Percentiles rank a stretch among this genome's conserved stretches.
Evolutionary conservation across 2,329 filamentous ascomycete species (phyloP).

Genomic region (Neocucurbitaria cava): DNA sequence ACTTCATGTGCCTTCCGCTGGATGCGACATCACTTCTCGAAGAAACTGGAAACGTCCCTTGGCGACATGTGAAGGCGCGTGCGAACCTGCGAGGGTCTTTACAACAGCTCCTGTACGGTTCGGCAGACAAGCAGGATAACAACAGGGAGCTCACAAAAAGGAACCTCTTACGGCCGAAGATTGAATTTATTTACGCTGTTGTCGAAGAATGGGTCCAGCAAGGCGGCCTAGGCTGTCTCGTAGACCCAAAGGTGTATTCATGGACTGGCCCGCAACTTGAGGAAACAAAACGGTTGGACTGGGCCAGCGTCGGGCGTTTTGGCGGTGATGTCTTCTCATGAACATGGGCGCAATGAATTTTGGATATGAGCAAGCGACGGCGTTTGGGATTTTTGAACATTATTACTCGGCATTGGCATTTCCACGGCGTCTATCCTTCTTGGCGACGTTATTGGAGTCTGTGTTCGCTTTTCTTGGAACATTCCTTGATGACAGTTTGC

Average conservation of each 20-base stretch:
- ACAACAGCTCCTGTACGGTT: constrained; percentile 73
- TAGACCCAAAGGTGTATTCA: constrained; percentile 44
- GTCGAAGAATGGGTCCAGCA: constrained; percentile 75
- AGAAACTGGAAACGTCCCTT: constrained; percentile 65
- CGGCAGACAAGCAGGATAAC: constrained; percentile 57
- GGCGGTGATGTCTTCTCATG: constrained; percentile 53
- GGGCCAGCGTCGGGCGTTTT: constrained; percentile 57
- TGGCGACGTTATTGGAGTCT: constrained; percentile 19
- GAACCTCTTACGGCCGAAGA: constrained; percentile 76
- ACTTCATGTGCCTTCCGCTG: constrained; percentile 78
- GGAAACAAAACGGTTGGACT: constrained; percentile 55
- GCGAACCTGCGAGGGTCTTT: constrained; percentile 75
- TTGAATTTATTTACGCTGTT: constrained; percentile 73
- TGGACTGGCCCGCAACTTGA: constrained; percentile 55
- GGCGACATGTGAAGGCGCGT: constrained; percentile 73
- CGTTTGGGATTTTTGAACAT: constrained; percentile 36
- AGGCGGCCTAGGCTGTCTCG: constrained; percentile 68
- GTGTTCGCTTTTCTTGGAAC: constrained; percentile 26
- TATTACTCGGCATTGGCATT: constrained; percentile 40
- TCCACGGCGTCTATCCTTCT: constrained; percentile 31
- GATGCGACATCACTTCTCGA: constrained; percentile 72
- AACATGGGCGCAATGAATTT: constrained; percentile 15
- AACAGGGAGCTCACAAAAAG: constrained; percentile 66
- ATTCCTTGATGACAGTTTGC: constrained; percentile 36
- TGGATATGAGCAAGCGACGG: constrained; percentile 35